phyloP scores from a whole-genome alignment of 108 stramenopile genomes.

The Pseudonitzschia multiseries region DNA sequence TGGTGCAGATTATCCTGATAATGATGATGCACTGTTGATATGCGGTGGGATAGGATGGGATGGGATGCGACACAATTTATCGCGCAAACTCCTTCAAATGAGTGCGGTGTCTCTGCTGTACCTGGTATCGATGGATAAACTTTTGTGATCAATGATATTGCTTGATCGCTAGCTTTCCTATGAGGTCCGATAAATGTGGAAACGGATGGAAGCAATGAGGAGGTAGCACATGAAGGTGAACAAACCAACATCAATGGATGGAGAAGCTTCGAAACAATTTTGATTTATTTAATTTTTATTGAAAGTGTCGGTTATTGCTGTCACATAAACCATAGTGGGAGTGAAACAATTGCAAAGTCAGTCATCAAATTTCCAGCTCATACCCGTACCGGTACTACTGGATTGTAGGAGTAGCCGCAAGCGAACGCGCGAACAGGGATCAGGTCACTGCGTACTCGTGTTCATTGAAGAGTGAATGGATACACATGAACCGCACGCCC shows the following conservation, averaged over 20 bases:
- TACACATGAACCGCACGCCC: not conserved
- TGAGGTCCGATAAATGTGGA: constrained; percentile 6
- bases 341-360: not conserved
- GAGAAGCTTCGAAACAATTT: not conserved
- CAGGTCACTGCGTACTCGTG: not conserved
- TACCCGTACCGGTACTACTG: not conserved
- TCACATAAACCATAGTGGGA: not conserved
- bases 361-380: not conserved
- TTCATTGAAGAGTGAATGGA: constrained; percentile 1
- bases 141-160: not conserved
- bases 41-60: not conserved
- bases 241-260: not conserved
- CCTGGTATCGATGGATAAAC: not conserved
- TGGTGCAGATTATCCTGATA: not conserved
- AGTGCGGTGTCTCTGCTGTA: not conserved
- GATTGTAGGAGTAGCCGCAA: not conserved
- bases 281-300: not conserved
- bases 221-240: not conserved
- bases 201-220: not conserved
- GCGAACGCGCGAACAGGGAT: not conserved
- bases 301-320: constrained; percentile 1
- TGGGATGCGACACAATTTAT: not conserved
- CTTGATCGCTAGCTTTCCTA: not conserved
- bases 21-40: no score
- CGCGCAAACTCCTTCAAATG: not conserved